Percentiles rank a stretch among this genome's conserved stretches.
These are phyloP conservation scores for Phytophthora fragariaefolia DNA, from an alignment of 352 stramenopile species.

Conservation along the genomic window DNA sequence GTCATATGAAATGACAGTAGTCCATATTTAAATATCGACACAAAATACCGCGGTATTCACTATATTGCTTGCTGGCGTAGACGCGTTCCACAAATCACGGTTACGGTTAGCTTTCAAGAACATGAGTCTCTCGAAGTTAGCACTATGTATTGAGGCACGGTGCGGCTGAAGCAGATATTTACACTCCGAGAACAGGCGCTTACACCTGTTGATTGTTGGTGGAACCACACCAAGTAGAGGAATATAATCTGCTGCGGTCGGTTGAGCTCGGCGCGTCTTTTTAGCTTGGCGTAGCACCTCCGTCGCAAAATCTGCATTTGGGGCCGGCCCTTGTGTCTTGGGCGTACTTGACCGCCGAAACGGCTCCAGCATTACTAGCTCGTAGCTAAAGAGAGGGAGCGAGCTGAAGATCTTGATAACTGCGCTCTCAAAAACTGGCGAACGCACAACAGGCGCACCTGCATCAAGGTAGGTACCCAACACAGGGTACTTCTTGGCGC, in stretches of 20 bases:
- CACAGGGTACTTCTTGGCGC: background rate
- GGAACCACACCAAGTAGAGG: too few species aligned
- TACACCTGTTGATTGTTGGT: too few species aligned
- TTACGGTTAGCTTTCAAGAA: too few species aligned
- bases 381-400: background rate
- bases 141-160: too few species aligned
- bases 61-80: too few species aligned
- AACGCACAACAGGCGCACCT: background rate
- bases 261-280: background rate
- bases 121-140: too few species aligned
- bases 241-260: background rate
- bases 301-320: background rate
- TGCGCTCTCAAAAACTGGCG: background rate
- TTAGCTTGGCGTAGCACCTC: background rate
- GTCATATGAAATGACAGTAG: too few species aligned
- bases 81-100: too few species aligned
- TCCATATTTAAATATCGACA: too few species aligned
- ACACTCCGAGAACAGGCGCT: too few species aligned
- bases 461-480: background rate
- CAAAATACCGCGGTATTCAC: too few species aligned
- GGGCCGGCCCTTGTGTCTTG: background rate
- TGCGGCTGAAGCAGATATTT: too few species aligned
- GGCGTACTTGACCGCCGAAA: background rate
- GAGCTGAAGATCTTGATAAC: background rate
- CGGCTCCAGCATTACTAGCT: background rate